Base-by-base conservation (phyloP, 495 filamentous ascomycete species). In the Talaromyces stipitatus region DNA sequence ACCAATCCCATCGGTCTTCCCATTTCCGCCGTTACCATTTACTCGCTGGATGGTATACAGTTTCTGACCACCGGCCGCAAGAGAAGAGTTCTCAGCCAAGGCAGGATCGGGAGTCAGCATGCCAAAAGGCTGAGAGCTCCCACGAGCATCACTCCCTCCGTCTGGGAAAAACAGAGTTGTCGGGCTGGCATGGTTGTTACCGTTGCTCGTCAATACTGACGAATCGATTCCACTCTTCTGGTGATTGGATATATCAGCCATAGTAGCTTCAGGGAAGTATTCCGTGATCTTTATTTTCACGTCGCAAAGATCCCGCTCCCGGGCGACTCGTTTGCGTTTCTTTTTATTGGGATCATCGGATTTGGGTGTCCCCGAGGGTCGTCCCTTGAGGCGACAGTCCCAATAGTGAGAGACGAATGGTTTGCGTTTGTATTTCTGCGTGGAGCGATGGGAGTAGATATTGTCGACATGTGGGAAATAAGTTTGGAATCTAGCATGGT, bases 211-310 rank as follows among this genome's bases (percentile, higher is more conserved):
- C 29, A 51, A 38, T 27, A 52, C 14, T 10, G 45, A 48, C 3
- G 43, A 20, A 16, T 60, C 58, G 9, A 30, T 32, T 4, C 20
- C 28, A 2, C 24, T 27, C 24, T 27, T 45, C 8, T 28, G 48
- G 4, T 33, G 16, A 22, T 58, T 41, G 6, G 59, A 6, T 18
- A 71, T 63, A n/a, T 54, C 29, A 3, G 47, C 36, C 12, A 30
- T 51, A n/a, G 52, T 60, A n/a, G 79, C 75, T 1, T 79, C 81
- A 5, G 86, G 80, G 50, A 85, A 84, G 65, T 88, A 89, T 67
- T 95, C 89, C 3, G 89, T 90, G 55, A 95, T 91, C 71, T 94
- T 95, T 66, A 95, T 92, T 69, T 94, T 95, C 60, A 95, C 89
- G 67, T 94, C 88, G 70, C 90, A 95, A 22, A 92, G 78, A 67